Percentiles rank a stretch among this genome's conserved stretches.
phyloP scores from a whole-genome alignment of 306 rosid species.

The Dryas alaskensis region DNA sequence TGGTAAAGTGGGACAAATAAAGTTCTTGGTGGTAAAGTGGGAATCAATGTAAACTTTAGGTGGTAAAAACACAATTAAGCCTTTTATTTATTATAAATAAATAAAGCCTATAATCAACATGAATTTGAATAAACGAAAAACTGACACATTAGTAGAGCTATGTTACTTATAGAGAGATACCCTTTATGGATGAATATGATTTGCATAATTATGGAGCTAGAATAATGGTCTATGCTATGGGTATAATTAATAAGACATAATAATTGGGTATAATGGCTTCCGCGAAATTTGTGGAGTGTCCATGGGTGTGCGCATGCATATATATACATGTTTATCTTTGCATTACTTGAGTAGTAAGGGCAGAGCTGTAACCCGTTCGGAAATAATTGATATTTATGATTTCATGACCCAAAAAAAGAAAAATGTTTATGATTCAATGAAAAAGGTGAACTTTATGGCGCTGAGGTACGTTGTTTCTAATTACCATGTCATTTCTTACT shows the following conservation, averaged over 20 bases:
- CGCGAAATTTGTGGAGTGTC: conserved; percentile 61
- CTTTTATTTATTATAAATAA: too few relatives aligned
- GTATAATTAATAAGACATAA: conserved; percentile 59
- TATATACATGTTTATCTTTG: conserved; percentile 33
- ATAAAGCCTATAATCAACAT: too few relatives aligned
- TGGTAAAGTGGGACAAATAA: too few relatives aligned
- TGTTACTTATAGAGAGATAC: background rate
- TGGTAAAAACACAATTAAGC: too few relatives aligned
- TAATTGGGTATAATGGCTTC: conserved; percentile 51
- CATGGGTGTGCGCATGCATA: conserved; percentile 38
- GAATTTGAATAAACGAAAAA: too few relatives aligned
- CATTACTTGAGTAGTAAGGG: conserved; percentile 32
- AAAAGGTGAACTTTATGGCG: conserved; percentile 21
- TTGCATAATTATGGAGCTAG: conserved; percentile 31
- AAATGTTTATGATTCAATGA: conserved; percentile 15
- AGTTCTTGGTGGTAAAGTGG: too few relatives aligned
- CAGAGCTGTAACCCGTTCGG: conserved; percentile 28
- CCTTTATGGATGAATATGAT: conserved; percentile 26
- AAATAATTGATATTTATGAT: conserved; percentile 19
- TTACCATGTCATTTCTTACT: too few relatives aligned
- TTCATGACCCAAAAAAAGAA: background rate
- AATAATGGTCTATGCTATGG: conserved; percentile 42
- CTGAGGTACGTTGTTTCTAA: background rate
- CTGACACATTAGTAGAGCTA: background rate
- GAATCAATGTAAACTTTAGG: too few relatives aligned